Base-by-base conservation (phyloP, 2,329 filamentous ascomycete species). In the Phoma sp. region DNA sequence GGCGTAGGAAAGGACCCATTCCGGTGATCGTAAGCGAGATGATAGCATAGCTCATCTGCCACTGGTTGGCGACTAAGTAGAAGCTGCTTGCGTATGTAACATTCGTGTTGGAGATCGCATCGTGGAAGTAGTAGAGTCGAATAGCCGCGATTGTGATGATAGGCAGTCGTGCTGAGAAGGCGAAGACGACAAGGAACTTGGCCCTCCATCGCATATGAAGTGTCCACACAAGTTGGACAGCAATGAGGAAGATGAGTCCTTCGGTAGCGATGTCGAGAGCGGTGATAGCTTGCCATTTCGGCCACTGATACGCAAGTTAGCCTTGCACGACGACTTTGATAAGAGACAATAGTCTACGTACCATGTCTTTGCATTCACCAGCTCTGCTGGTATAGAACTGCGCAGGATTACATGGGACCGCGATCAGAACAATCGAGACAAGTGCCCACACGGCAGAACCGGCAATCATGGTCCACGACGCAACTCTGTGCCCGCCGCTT, bases 1-100 rank as follows among this genome's bases (percentile, higher is more conserved):
- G 71, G n/a, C 68, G 62, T 15, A 74, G 50, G 33, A 73, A 72
- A 7, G 70, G 70, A 0, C 67, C 70, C 28, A 74, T 59, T 9
- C 69, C 67, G 14, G 65, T 70, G 7, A 73, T 70, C 0, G 68
- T 72, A 10, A 60, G 61, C 2, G 64, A 65, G 54, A 74, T 73
- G 26, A 72, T 69, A 3, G 70, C 70, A 32, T 72, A 74, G n/a
- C 68, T 64, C 54, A 73, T 66, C n/a, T 74, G 67, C 65, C 68
- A 73, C 36, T 73, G 68, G 20, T 67, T 71, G 7, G 64, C 62
- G 2, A 74, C 61, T n/a, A 68, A 20, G 12, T 68, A 67, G 40
- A 65, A 67, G 30, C 57, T 50, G 28, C 51, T 53, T 6, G 46
- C 40, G 39, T 69, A 67, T 4, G 62, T 62, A 12, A 59, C 52